Evolutionary conservation across 2,329 filamentous ascomycete genomes (phyloP).

Genomic region (Aspergillus pseudoterreus): DNA sequence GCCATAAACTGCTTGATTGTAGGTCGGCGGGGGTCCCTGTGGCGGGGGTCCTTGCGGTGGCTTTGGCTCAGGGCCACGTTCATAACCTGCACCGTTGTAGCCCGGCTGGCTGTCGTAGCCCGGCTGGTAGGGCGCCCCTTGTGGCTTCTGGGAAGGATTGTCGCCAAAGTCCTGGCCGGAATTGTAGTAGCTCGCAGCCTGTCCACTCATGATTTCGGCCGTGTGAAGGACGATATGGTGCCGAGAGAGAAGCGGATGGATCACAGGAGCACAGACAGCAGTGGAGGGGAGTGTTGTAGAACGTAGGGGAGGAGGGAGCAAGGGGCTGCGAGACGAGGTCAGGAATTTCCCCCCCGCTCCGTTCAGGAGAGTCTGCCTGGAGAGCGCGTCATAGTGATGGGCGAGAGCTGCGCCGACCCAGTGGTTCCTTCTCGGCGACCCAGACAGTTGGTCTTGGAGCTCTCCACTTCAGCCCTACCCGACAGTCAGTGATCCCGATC

Average conservation of each 20-base stretch:
- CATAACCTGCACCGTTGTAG: slow-evolving; percentile 12
- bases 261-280: background rate
- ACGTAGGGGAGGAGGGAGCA: background rate
- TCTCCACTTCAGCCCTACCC: slow-evolving; percentile 1
- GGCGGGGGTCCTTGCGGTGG: slow-evolving; percentile 18
- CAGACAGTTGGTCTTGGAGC: background rate
- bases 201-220: slow-evolving; percentile 31
- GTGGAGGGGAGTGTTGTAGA: background rate
- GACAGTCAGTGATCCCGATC: no score
- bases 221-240: background rate
- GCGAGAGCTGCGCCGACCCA: background rate
- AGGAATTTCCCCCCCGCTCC: background rate
- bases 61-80: slow-evolving; percentile 17
- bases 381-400: slow-evolving; percentile 5
- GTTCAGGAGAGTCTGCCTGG: background rate
- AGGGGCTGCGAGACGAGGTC: background rate
- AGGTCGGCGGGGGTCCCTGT: slow-evolving; percentile 25
- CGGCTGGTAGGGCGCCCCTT: slow-evolving; percentile 14
- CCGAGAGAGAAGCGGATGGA: background rate
- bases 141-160: slow-evolving; percentile 8
- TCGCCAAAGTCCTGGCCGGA: slow-evolving; percentile 21
- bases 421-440: background rate
- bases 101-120: slow-evolving; percentile 12
- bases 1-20: slow-evolving; percentile 34
- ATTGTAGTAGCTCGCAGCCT: slow-evolving; percentile 37